Percentiles rank a stretch among this genome's conserved stretches.
Evolutionary conservation across 2,329 filamentous ascomycete genomes (phyloP).

Genomic region (Colletotrichum sp.): DNA sequence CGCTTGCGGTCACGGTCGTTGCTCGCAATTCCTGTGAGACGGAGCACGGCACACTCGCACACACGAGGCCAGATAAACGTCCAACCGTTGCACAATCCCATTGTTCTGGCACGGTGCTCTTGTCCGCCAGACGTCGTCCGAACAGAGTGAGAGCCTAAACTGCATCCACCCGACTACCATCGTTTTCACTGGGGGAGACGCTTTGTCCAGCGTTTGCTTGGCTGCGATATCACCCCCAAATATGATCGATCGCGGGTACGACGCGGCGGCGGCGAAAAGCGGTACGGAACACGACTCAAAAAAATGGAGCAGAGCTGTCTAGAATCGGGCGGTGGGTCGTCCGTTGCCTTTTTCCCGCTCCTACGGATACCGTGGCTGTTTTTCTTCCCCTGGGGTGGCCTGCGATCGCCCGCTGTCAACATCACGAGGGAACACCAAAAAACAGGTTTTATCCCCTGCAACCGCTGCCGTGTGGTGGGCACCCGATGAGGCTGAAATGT

Average conservation of each 20-base stretch:
- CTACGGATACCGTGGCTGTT: background rate
- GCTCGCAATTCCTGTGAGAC: background rate
- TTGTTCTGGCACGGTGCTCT: conserved; percentile 2
- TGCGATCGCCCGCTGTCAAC: conserved; percentile 16
- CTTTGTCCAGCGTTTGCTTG: conserved; percentile 4
- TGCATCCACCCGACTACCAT: conserved; percentile 13
- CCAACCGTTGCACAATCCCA: conserved; percentile 11
- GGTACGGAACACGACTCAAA: conserved; percentile 16
- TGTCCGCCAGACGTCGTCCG: conserved; percentile 2
- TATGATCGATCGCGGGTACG: conserved; percentile 18
- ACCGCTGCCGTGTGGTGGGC: background rate
- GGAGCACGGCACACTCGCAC: background rate
- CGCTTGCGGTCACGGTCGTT: background rate
- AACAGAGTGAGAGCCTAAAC: background rate
- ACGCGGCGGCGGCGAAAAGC: conserved; percentile 6
- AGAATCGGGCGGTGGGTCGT: background rate
- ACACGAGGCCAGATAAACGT: background rate
- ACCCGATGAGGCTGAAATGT: conserved; percentile 22
- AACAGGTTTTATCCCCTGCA: conserved; percentile 20
- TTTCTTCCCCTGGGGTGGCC: background rate
- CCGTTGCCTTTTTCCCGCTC: background rate
- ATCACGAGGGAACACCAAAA: background rate
- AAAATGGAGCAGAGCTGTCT: conserved; percentile 5
- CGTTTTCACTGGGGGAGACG: background rate
- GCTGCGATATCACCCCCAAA: background rate